Evolutionary conservation across 1,284 basidiomycete genomes (phyloP).

Genomic region (Heterobasidion occidentale): DNA sequence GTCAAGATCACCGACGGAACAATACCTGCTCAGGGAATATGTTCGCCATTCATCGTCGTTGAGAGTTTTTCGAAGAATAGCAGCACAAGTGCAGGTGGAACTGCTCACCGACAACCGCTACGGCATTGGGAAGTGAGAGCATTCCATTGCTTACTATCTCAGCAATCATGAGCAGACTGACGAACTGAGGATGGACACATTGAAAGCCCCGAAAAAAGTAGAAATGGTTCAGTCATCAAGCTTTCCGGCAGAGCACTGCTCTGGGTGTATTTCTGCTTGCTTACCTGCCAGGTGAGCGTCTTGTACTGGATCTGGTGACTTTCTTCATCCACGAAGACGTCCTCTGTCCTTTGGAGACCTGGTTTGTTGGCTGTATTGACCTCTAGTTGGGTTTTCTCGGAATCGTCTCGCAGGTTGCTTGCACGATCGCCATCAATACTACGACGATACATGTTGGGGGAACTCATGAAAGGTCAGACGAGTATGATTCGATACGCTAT

Average conservation of each 20-base stretch:
- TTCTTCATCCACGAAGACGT: conserved; percentile 25
- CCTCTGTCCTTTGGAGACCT: conserved; percentile 1
- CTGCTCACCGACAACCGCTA: conserved; percentile 40
- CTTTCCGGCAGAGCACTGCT: not conserved
- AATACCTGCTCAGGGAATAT: conserved; percentile 26
- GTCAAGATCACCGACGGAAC: conserved; percentile 46
- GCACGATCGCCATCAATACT: no score
- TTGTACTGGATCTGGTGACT: conserved; percentile 35
- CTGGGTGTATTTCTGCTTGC: conserved; percentile 2
- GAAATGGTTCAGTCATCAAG: not conserved
- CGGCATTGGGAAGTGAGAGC: conserved; percentile 44
- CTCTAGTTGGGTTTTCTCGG: not conserved
- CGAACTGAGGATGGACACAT: conserved; percentile 24
- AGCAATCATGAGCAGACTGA: conserved; percentile 47
- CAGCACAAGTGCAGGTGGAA: not conserved
- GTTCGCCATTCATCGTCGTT: no score
- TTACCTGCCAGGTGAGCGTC: conserved; percentile 44
- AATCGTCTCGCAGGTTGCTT: not conserved
- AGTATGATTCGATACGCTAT: no score
- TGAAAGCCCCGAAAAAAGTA: not conserved
- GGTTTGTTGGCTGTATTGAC: not conserved
- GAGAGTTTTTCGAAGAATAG: not conserved
- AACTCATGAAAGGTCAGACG: no score
- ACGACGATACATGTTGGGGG: no score
- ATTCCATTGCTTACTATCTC: conserved; percentile 55